Evolutionary conservation across 1,139 yeast species (phyloP).

Genomic region (Hyphopichia fennica): DNA sequence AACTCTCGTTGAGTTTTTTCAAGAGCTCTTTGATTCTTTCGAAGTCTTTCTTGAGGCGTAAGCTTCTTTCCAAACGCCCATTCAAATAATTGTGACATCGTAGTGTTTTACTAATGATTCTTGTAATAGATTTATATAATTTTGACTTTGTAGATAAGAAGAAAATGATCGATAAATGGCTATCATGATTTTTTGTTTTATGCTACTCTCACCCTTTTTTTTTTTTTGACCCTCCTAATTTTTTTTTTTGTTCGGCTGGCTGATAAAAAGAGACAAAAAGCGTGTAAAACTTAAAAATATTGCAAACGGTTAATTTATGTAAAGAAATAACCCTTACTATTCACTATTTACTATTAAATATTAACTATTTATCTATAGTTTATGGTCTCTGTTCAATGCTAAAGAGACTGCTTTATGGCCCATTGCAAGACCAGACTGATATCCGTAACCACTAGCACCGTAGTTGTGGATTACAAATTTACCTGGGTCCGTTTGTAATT

Average conservation of each 20-base stretch:
- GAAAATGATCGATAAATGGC: neutral
- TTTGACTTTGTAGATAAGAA: no score
- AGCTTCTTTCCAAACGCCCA: slow-evolving; percentile 95
- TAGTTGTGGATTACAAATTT: slow-evolving; percentile 55
- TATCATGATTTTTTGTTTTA: neutral
- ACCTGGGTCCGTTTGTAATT: slow-evolving; percentile 27
- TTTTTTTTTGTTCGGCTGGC: neutral
- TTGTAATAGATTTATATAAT: no score
- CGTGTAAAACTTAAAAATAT: neutral
- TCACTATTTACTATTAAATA: no score
- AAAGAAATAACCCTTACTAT: no score
- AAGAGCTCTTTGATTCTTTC: slow-evolving; percentile 92
- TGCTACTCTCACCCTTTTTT: neutral
- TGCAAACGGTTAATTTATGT: no score
- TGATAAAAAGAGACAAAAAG: neutral
- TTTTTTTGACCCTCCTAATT: no score
- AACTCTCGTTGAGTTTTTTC: slow-evolving; percentile 94
- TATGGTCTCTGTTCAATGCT: no score
- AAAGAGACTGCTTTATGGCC: slow-evolving; percentile 30
- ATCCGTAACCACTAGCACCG: slow-evolving; percentile 79
- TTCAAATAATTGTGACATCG: slow-evolving; percentile 63
- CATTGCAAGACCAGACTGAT: slow-evolving; percentile 72
- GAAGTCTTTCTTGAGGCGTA: slow-evolving; percentile 92
- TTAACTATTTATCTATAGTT: no score
- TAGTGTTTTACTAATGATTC: no score